Base-by-base conservation (phyloP, 1,139 yeast genomes). In the Geotrichum reessii region DNA sequence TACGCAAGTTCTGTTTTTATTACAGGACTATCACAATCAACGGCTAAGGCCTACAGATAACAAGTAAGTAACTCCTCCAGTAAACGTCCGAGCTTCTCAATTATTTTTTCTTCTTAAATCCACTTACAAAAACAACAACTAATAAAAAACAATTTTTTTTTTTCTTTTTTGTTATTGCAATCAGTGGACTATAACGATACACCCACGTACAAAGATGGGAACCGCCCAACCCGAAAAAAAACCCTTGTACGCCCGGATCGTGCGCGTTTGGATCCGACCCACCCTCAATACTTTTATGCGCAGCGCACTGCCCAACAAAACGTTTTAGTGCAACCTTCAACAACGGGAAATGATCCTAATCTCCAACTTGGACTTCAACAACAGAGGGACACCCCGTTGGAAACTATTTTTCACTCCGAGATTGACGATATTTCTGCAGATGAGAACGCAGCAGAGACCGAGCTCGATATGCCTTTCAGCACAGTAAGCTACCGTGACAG, bases 211-310 rank as follows among this genome's bases (percentile, higher is more conserved):
- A 46, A 50, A 17, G 12, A 12, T 31, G 21, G 53, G 19, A n/a
- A 14, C n/a, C 27, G 21, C 5, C 25, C n/a, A 46, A 9, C 55
- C 54, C 73, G 92, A 58, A 86, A 84, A 68, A 78, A 79, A 66
- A 86, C 96, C 1, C 76, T 89, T 63, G 86, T 88, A 46, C 79
- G 88, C 63, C 95, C 93, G 1, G 96, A 89, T 70, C 78, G 96
- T 63, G 83, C 86, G 52, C 76, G 91, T 58, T 75, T 87, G 63
- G 80, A 81, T 63, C 83, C 81, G 14, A 79, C 79, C 61, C 87
- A 87, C 69, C 93, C 93, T 1, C 83, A 85, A 59, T 87, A 79
- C 71, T 91, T 87, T 70, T 89, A 89, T 71, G 81, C 90, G n/a
- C 91, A 87, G 66, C 71, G 68, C n/a, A 86, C 86, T 27, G 86